Evolutionary conservation across 2,329 filamentous ascomycete species (phyloP).

Genomic region (Colletotrichum sp.): DNA sequence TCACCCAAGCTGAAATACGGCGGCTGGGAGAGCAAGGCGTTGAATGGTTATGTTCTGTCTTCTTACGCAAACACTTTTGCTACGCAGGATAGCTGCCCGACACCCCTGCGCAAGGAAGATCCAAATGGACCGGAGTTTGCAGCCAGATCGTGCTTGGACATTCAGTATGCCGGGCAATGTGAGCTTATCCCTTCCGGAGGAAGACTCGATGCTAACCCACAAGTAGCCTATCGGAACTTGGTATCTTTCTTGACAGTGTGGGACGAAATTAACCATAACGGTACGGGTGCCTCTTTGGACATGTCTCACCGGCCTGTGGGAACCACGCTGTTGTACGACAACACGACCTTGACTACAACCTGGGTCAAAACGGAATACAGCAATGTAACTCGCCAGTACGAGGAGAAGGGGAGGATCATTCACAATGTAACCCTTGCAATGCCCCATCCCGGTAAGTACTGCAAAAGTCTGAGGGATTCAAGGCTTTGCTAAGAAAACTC

Average conservation of each 20-base stretch:
- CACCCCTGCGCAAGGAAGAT: slow-evolving; percentile 59
- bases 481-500: not conserved
- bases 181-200: slow-evolving; percentile 13
- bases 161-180: slow-evolving; percentile 72
- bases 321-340: slow-evolving; percentile 70
- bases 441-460: slow-evolving; percentile 64
- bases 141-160: slow-evolving; percentile 66
- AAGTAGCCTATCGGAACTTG: slow-evolving; percentile 69
- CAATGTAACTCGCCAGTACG: slow-evolving; percentile 57
- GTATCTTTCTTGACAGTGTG: slow-evolving; percentile 65
- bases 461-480: not conserved
- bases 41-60: slow-evolving; percentile 63
- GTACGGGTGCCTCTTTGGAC: slow-evolving; percentile 43
- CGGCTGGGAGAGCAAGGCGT: slow-evolving; percentile 47
- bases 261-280: slow-evolving; percentile 49
- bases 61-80: slow-evolving; percentile 69
- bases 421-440: slow-evolving; percentile 81
- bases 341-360: slow-evolving; percentile 71
- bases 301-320: slow-evolving; percentile 60
- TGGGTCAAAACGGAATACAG: slow-evolving; percentile 68
- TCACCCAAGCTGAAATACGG: slow-evolving; percentile 73
- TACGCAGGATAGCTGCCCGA: slow-evolving; percentile 61
- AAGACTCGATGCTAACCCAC: not conserved
- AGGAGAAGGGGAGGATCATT: slow-evolving; percentile 60
- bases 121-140: slow-evolving; percentile 27